A percentile compares a stretch with the other conserved stretches of the same genome.
Conservation (phyloP, 306 rosid genomes). For the Pyrus pyrifolia region DNA sequence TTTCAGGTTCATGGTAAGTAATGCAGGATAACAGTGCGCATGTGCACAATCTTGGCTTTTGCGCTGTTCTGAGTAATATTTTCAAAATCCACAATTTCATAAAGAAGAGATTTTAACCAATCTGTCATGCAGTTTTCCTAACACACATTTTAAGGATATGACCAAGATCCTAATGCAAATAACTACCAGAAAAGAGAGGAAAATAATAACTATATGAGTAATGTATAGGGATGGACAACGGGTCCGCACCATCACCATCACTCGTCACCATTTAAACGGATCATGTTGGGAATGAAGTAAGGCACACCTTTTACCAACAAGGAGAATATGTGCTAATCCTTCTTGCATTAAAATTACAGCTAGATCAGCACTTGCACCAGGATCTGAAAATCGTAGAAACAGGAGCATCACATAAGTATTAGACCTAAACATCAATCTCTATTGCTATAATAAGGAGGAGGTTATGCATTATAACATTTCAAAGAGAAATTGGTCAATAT, state of each 20-base stretch:
- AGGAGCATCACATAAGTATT: neutral
- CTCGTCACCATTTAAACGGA: neutral
- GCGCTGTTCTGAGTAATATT: neutral
- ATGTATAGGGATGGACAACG: neutral
- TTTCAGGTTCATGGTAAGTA: neutral
- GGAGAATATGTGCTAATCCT: slow-evolving; percentile 90
- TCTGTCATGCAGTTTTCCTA: neutral
- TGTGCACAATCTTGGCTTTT: neutral
- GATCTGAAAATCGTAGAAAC: slow-evolving; percentile 54
- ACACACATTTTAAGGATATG: neutral
- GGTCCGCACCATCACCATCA: neutral
- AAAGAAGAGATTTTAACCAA: neutral
- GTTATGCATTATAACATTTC: neutral
- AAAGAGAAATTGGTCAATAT: neutral
- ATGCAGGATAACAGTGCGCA: neutral
- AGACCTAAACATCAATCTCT: neutral
- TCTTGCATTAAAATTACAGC: slow-evolving; percentile 99
- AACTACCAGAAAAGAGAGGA: neutral
- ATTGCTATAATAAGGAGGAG: neutral
- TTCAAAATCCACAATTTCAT: neutral
- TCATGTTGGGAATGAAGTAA: neutral
- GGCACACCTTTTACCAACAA: slow-evolving; percentile 78
- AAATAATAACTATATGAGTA: neutral
- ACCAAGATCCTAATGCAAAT: neutral
- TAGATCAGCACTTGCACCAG: slow-evolving; percentile 91